phyloP scores from a whole-genome alignment of 345 rosid species.

The Camelina hispida region DNA sequence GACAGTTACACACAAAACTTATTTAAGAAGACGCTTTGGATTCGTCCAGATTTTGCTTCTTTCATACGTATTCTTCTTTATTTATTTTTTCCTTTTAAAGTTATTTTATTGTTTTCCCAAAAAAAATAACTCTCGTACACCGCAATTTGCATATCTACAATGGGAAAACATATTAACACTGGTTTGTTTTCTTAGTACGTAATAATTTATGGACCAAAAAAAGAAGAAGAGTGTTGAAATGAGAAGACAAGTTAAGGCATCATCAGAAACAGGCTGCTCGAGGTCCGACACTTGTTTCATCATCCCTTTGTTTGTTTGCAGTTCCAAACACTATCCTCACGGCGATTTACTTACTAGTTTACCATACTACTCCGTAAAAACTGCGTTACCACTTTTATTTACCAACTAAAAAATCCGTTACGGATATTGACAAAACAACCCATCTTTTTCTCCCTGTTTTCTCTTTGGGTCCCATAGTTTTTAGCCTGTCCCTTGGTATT shows the following conservation, averaged over 20 bases:
- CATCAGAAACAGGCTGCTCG: constrained; percentile 32
- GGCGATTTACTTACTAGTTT: background rate
- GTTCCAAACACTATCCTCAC: constrained; percentile 18
- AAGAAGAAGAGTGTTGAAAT: background rate
- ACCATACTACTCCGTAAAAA: constrained; percentile 9
- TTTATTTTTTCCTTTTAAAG: background rate
- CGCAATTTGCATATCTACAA: constrained; percentile 7
- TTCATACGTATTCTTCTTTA: constrained; percentile 31
- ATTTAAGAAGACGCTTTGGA: constrained; percentile 36
- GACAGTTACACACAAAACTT: constrained; percentile 16
- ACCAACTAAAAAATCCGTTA: constrained; percentile 9
- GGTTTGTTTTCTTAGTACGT: background rate
- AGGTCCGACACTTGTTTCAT: constrained; percentile 39
- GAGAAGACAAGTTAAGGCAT: constrained; percentile 29
- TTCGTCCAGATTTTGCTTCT: constrained; percentile 40
- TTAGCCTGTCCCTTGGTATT: constrained; percentile 13
- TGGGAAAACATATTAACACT: constrained; percentile 8
- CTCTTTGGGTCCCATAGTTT: constrained; percentile 34
- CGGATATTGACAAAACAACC: constrained; percentile 29
- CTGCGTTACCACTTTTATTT: constrained; percentile 7
- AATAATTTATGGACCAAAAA: background rate
- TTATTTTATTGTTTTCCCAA: background rate
- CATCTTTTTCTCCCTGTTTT: constrained; percentile 15
- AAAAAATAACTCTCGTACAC: background rate
- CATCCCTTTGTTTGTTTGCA: constrained; percentile 11